A percentile compares a stretch with the other conserved stretches of the same genome.
Conservation (phyloP, 139 green algal genomes). For the Haematococcus lacustris region DNA sequence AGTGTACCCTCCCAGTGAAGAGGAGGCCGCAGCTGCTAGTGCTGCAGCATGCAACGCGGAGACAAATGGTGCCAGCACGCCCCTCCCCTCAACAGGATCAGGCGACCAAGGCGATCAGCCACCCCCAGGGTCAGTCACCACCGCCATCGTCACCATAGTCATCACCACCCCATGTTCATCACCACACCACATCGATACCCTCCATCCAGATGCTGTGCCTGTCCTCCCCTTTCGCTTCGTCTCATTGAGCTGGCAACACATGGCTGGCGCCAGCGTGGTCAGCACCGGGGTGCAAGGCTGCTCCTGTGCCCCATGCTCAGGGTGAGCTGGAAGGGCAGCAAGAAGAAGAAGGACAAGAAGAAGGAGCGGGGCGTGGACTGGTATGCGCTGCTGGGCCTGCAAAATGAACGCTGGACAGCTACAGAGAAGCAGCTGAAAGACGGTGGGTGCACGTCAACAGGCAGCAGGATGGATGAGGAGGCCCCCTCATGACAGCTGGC, state of each 20-base stretch:
- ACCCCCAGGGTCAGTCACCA: too few species aligned
- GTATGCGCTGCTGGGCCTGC: conserved; percentile 77
- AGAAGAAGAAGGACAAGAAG: conserved; percentile 53
- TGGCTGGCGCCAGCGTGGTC: conserved; percentile 17
- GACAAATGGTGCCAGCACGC: too few species aligned
- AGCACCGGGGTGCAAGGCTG: background rate
- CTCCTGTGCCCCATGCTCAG: conserved; percentile 3
- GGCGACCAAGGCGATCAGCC: too few species aligned
- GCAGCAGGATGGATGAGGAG: too few species aligned
- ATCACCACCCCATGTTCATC: too few species aligned
- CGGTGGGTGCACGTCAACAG: too few species aligned
- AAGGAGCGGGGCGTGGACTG: conserved; percentile 54
- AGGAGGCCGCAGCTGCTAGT: background rate
- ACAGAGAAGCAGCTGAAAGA: conserved; percentile 70
- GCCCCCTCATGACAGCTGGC: too few species aligned
- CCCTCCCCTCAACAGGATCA: too few species aligned
- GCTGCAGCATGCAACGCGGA: background rate
- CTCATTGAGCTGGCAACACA: conserved; percentile 7
- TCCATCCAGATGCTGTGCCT: background rate
- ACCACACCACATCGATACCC: too few species aligned
- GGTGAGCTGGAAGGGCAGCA: conserved; percentile 60
- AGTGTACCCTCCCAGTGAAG: too few species aligned
- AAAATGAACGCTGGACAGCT: conserved; percentile 78
- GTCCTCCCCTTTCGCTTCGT: background rate
- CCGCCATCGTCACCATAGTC: too few species aligned